Percentiles rank a stretch among this genome's conserved stretches.
Conservation (phyloP, 352 stramenopile species). For the Phytophthora fragariae region DNA sequence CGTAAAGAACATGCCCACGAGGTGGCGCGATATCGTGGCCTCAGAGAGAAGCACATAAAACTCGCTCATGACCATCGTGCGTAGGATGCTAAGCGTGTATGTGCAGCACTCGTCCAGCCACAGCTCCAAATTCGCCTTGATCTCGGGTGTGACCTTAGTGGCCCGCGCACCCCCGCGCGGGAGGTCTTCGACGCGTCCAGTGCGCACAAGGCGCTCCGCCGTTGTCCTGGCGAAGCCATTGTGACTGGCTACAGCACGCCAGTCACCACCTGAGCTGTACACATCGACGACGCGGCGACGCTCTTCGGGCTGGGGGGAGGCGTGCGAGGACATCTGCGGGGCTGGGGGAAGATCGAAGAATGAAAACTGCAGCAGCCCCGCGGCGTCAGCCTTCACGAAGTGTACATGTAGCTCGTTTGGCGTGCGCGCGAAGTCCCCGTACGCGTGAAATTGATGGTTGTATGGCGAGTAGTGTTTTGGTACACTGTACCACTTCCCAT, state of each 20-base stretch:
- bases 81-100: background rate
- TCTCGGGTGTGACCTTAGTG: background rate
- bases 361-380: too few relatives aligned
- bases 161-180: background rate
- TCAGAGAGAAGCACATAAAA: background rate
- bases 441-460: too few relatives aligned
- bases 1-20: background rate
- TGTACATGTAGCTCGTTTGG: too few relatives aligned
- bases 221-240: too few relatives aligned
- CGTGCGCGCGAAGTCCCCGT: too few relatives aligned
- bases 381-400: too few relatives aligned
- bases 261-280: background rate
- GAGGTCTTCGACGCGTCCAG: background rate
- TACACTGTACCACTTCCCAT: too few relatives aligned
- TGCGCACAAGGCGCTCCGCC: background rate
- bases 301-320: background rate
- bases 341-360: too few relatives aligned
- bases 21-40: background rate
- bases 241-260: background rate
- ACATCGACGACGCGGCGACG: background rate
- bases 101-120: background rate
- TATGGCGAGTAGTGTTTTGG: too few relatives aligned
- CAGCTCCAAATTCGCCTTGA: background rate
- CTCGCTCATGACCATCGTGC: background rate
- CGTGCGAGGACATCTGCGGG: too few relatives aligned